These are phyloP conservation scores for Cornus kousa DNA, from an alignment of 148 eudicot genomes.

Conservation along the genomic window DNA sequence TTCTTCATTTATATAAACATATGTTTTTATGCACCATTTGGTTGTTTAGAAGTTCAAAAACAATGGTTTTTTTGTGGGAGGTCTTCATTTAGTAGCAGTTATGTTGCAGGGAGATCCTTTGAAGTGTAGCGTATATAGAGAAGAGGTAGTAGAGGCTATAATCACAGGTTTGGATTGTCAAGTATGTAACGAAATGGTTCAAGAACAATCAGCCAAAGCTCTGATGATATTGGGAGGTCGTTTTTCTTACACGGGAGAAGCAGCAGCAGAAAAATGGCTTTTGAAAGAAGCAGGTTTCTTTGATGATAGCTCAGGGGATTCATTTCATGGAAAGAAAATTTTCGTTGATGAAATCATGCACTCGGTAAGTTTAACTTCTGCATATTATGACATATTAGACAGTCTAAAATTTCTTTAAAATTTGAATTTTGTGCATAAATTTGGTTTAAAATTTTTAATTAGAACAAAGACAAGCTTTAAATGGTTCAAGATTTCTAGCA, in stretches of 20 bases:
- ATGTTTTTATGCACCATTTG: background rate
- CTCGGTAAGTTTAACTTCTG: conserved; percentile 20
- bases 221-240: conserved; percentile 37
- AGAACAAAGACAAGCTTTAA: too few relatives aligned
- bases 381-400: background rate
- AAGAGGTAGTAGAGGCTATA: conserved; percentile 42
- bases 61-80: background rate
- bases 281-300: conserved; percentile 37
- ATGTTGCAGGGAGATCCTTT: conserved; percentile 47
- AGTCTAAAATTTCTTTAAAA: too few relatives aligned
- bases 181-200: conserved; percentile 26
- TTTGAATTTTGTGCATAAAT: too few relatives aligned
- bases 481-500: background rate
- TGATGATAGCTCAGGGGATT: conserved; percentile 18
- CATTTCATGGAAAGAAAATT: conserved; percentile 22
- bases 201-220: conserved; percentile 43
- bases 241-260: conserved; percentile 40
- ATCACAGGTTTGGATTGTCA: conserved; percentile 30
- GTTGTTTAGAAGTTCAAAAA: background rate
- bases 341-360: conserved; percentile 11
- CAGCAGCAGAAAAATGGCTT: conserved; percentile 39
- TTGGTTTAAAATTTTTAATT: too few relatives aligned
- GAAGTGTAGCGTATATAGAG: conserved; percentile 42
- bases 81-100: conserved; percentile 28
- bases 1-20: background rate